phyloP scores from a whole-genome alignment of 768 basidiomycete genomes.

The Panaeolus papilionaceus region DNA sequence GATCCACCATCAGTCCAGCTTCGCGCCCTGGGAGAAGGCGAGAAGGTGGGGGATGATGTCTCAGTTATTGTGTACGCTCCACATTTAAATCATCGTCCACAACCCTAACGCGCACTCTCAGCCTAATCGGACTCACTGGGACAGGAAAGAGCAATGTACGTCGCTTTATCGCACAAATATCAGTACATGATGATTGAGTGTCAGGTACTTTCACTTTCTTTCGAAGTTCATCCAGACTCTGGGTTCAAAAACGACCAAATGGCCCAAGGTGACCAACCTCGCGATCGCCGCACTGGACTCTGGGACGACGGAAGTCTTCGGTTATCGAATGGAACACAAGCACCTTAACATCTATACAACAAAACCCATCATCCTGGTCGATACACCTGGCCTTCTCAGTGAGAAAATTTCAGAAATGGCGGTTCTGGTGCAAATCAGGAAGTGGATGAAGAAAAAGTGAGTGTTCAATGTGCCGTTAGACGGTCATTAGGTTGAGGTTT shows the following conservation, averaged over 20 bases:
- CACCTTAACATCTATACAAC: not conserved
- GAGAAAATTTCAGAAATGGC: not conserved
- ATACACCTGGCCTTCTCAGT: not conserved
- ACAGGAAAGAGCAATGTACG: not conserved
- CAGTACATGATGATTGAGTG: not conserved
- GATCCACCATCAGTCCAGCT: not conserved
- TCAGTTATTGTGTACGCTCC: not conserved
- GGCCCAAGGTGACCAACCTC: not conserved
- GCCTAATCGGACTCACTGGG: not conserved
- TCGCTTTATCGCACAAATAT: not conserved
- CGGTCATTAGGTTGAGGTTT: too few relatives aligned
- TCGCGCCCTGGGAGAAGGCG: not conserved
- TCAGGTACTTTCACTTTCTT: not conserved
- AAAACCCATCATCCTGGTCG: not conserved
- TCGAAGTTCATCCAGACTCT: not conserved
- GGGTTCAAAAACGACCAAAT: not conserved
- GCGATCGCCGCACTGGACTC: not conserved
- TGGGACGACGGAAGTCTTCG: not conserved
- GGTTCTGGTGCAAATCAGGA: not conserved
- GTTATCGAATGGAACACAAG: not conserved
- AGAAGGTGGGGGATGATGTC: not conserved
- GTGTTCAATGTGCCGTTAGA: not conserved
- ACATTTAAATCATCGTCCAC: not conserved
- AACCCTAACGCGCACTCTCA: not conserved
- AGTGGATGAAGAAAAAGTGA: slow-evolving; percentile 2